These are phyloP conservation scores for Huiozyma sinensis DNA, from an alignment of 805 yeast genomes.

Conservation along the genomic window DNA sequence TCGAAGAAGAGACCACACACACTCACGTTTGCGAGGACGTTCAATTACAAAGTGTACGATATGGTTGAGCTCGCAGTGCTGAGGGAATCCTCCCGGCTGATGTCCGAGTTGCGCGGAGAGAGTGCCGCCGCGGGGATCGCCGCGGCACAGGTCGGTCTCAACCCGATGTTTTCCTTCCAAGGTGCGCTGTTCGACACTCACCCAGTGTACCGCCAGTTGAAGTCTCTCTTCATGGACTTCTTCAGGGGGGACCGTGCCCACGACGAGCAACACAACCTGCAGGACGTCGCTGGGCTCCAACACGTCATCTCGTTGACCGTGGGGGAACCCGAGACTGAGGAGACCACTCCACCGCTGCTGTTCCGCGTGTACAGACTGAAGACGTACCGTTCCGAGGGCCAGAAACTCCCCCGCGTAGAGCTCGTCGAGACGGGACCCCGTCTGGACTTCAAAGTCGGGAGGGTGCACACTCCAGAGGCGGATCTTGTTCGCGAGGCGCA, in stretches of 20 bases:
- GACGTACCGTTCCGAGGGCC: slow-evolving; percentile 59
- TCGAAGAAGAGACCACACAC: slow-evolving; percentile 92
- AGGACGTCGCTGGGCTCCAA: slow-evolving; percentile 93
- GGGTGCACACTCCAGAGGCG: slow-evolving; percentile 70
- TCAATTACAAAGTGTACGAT: slow-evolving; percentile 82
- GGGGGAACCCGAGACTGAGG: slow-evolving; percentile 63
- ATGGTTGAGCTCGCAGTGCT: slow-evolving; percentile 82
- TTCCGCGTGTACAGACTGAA: slow-evolving; percentile 87
- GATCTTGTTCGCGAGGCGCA: slow-evolving; percentile 87
- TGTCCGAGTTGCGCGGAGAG: slow-evolving; percentile 55
- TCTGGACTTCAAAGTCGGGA: slow-evolving; percentile 83
- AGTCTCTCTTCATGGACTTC: slow-evolving; percentile 83
- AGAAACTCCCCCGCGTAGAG: slow-evolving; percentile 84
- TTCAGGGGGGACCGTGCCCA: slow-evolving; percentile 47
- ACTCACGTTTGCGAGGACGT: slow-evolving; percentile 78
- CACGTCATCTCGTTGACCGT: slow-evolving; percentile 75
- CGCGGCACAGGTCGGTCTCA: slow-evolving; percentile 80
- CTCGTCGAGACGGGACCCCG: slow-evolving; percentile 93
- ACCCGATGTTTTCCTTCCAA: slow-evolving; percentile 89
- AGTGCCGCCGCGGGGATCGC: slow-evolving; percentile 26
- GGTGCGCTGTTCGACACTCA: slow-evolving; percentile 87
- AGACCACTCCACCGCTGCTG: slow-evolving; percentile 64
- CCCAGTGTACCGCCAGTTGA: slow-evolving; percentile 74
- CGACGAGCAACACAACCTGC: slow-evolving; percentile 54
- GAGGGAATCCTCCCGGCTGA: slow-evolving; percentile 49